These are phyloP conservation scores for Baeospora myosura DNA, from an alignment of 1,284 basidiomycete species.

Conservation along the genomic window DNA sequence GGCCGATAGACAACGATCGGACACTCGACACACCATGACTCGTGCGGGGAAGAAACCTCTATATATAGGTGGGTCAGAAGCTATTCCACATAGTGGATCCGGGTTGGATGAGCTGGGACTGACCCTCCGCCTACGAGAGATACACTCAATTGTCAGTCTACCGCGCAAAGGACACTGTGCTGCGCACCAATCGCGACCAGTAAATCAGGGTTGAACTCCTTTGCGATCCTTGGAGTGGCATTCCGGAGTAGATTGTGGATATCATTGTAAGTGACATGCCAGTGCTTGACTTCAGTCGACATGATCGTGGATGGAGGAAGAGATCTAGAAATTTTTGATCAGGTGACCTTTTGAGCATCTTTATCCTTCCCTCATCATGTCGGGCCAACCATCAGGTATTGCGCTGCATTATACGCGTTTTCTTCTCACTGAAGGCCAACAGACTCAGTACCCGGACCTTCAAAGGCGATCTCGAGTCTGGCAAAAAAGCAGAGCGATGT, in stretches of 20 bases:
- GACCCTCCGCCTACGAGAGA: slow-evolving; percentile 63
- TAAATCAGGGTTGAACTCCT: slow-evolving; percentile 69
- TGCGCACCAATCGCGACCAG: slow-evolving; percentile 73
- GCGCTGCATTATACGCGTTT: neutral
- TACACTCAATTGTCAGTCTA: neutral
- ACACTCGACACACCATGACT: slow-evolving; percentile 55
- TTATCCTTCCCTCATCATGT: slow-evolving; percentile 9
- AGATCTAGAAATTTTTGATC: neutral
- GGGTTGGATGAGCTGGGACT: slow-evolving; percentile 27
- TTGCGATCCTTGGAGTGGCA: slow-evolving; percentile 52
- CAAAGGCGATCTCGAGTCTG: slow-evolving; percentile 64
- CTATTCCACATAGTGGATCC: slow-evolving; percentile 2
- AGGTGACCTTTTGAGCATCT: neutral
- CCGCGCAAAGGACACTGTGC: slow-evolving; percentile 6
- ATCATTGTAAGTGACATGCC: slow-evolving; percentile 75
- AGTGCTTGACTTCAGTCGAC: slow-evolving; percentile 46
- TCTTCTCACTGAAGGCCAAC: neutral
- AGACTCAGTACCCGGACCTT: slow-evolving; percentile 14
- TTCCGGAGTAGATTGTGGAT: slow-evolving; percentile 74
- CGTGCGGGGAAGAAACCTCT: slow-evolving; percentile 94
- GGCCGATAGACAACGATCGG: neutral
- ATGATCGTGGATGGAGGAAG: slow-evolving; percentile 20
- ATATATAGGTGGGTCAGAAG: slow-evolving; percentile 5
- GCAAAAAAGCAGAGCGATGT: slow-evolving; percentile 65
- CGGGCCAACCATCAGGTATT: slow-evolving; percentile 9